Percentiles rank a stretch among this genome's conserved stretches.
Conservation (phyloP, 371 early-diverging fungal species). For the Rhizomucor pusillus region DNA sequence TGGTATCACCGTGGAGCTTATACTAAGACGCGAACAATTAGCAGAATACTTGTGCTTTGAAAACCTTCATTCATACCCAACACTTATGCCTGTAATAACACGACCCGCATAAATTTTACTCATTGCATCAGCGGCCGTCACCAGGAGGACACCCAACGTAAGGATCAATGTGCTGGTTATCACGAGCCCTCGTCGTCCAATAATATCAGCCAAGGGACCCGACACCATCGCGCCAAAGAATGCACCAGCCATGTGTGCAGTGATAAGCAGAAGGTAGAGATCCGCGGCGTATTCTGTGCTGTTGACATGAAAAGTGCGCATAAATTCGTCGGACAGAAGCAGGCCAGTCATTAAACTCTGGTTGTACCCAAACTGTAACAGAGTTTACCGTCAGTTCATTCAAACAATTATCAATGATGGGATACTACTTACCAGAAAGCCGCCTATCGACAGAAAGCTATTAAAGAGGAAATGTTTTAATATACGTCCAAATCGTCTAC, state of each 20-base stretch:
- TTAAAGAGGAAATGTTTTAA: neutral
- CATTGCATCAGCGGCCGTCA: slow-evolving; percentile 54
- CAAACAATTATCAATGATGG: neutral
- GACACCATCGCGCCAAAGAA: slow-evolving; percentile 63
- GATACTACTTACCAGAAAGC: slow-evolving; percentile 14
- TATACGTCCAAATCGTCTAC: neutral
- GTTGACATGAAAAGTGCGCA: neutral
- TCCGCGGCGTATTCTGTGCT: neutral
- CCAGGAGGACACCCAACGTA: slow-evolving; percentile 70
- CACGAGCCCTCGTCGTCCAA: slow-evolving; percentile 78
- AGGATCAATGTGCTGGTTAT: slow-evolving; percentile 65
- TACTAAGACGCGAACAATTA: slow-evolving; percentile 39
- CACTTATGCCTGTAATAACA: slow-evolving; percentile 75
- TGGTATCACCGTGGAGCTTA: slow-evolving; percentile 82
- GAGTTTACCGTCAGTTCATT: neutral
- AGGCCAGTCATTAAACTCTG: slow-evolving; percentile 9
- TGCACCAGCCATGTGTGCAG: slow-evolving; percentile 39
- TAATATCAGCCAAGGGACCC: slow-evolving; percentile 65
- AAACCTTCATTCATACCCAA: slow-evolving; percentile 61
- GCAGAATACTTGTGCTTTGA: neutral
- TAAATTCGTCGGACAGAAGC: slow-evolving; percentile 5
- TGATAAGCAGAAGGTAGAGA: slow-evolving; percentile 1
- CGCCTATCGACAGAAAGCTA: slow-evolving; percentile 12
- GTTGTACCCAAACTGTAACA: slow-evolving; percentile 12
- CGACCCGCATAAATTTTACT: slow-evolving; percentile 73